phyloP scores from a whole-genome alignment of 2,329 filamentous ascomycete genomes.

The Microsporum audouinii region DNA sequence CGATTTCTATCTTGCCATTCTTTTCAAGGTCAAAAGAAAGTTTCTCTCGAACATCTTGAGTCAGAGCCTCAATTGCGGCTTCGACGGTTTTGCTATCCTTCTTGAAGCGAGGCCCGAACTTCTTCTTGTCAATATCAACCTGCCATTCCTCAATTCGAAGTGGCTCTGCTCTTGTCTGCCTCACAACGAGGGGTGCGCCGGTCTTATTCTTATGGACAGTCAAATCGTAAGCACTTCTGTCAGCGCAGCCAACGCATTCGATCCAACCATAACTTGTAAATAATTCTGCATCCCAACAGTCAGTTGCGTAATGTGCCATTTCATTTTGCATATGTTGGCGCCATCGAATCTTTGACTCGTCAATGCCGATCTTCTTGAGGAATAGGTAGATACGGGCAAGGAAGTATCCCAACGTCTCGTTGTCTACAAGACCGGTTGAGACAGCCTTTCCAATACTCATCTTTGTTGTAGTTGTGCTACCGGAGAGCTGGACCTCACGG shows the following conservation, averaged over 20 bases:
- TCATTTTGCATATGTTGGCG: conserved; percentile 90
- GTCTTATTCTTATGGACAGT: conserved; percentile 89
- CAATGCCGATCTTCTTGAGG: conserved; percentile 76
- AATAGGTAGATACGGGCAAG: conserved; percentile 86
- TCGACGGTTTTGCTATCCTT: conserved; percentile 84
- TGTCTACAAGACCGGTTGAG: conserved; percentile 70
- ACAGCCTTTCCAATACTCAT: conserved; percentile 81
- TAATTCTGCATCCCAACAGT: conserved; percentile 97
- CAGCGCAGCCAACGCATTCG: conserved; percentile 94
- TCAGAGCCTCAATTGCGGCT: conserved; percentile 59
- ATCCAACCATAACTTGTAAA: conserved; percentile 91
- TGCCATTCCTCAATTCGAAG: conserved; percentile 76
- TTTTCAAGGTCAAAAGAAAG: conserved; percentile 62
- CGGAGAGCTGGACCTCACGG: conserved; percentile 71
- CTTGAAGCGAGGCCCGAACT: conserved; percentile 90
- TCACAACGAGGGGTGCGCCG: conserved; percentile 71
- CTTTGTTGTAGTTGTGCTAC: conserved; percentile 63
- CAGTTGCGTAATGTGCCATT: conserved; percentile 87
- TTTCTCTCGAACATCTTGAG: conserved; percentile 71
- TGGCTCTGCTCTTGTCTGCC: conserved; percentile 68
- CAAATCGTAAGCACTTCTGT: conserved; percentile 88
- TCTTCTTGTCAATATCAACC: conserved; percentile 83
- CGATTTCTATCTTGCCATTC: conserved; percentile 63
- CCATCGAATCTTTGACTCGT: conserved; percentile 81
- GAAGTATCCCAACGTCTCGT: conserved; percentile 97